Base-by-base conservation (phyloP, 768 basidiomycete genomes). In the Pleurotus salmoneostramineus region DNA sequence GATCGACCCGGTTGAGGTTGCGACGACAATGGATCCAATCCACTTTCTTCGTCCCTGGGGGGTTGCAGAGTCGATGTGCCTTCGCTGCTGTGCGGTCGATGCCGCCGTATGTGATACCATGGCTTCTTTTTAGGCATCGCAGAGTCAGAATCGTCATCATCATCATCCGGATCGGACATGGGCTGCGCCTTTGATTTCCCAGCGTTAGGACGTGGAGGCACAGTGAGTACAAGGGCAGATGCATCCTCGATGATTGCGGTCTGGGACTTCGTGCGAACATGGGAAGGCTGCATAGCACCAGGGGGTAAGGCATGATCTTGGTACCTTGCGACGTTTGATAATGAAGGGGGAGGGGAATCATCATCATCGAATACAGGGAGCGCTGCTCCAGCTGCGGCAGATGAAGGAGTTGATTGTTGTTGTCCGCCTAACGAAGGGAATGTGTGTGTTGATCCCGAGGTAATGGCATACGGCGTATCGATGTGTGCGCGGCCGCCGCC, bases 401-500 rank as follows among this genome's bases (percentile, higher is more conserved):
- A 63, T 15, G 63, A 49, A 44, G 49, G 58, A 56, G 47, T 64
- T 51, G 61, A 50, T 10, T 72, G 73, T 55, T 72, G 71, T 52
- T 80, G 81, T 35, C 82, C 84, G 27, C 52, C 40, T 21, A 83
- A 72, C 6, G 87, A 88, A 8, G 87, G 85, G 74, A 88, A 85
- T 1, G 88, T 82, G 57, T 85, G 77, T 2, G 82, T 85, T 15
- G 87, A 87, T 1, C 80, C 80, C 12, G 77, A 70, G 10, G 81
- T 72, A 54, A 92, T 91, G 0, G 91, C 87, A 68, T 95, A 97
- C 0, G 95, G 95, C 6, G 87, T 75, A 56, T 93, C 88, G 50
- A 87, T 90, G 64, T 94, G 88, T 1, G 95, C 90, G 42, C 88
- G 79, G 33, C 95, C 95, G 10, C 95, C 95, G 11, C 91, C 88